Base-by-base conservation (phyloP, 257 asterid species). In the Plantago ovata region DNA sequence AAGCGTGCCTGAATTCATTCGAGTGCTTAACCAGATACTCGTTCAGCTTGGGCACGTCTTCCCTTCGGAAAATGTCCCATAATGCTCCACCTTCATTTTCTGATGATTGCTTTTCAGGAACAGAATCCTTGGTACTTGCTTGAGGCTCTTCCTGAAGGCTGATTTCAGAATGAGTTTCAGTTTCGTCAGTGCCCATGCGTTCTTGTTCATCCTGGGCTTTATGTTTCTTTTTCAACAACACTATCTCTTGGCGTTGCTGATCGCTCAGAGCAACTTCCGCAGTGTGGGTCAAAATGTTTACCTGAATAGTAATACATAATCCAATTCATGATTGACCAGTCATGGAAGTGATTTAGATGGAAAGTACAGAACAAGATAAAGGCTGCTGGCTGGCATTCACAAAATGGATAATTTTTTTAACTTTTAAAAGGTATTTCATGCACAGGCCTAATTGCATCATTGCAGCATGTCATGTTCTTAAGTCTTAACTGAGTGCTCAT, bases 21-120 rank as follows among this genome's bases (percentile, higher is more conserved):
- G 94, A 74, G 53, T 92, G 94, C 74, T 78, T 80, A 23, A 66
- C 32, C 21, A 92, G 85, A 72, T 92, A 92, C 66, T 83, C 88
- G 13, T 68, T 74, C 75, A 92, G 44, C 54, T 83, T 81, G n/a
- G 90, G 84, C 49, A 88, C 87, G 39, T 92, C 98, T 77, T 88
- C 95, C 70, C 98, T 79, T 65, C 95, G 71, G 56, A 88, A 92
- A 57, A 92, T 92, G 69, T 92, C 96, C 96, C 98, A 92, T 53
- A 92, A 80, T 36, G 98, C 98, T 42, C 90, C 84, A 12, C 89
- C 84, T 21, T 46, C 67, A 38, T 50, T 69, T 21, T 72, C 69
- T 53, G 78, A 49, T 53, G 78, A 49, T 33, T 60, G 55, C 41
- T 52, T 70, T 63, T 49, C 61, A 24, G 70, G 67, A 24, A 45